Base-by-base conservation (phyloP, 1,139 yeast genomes). In the Arxiozyma bovina region DNA sequence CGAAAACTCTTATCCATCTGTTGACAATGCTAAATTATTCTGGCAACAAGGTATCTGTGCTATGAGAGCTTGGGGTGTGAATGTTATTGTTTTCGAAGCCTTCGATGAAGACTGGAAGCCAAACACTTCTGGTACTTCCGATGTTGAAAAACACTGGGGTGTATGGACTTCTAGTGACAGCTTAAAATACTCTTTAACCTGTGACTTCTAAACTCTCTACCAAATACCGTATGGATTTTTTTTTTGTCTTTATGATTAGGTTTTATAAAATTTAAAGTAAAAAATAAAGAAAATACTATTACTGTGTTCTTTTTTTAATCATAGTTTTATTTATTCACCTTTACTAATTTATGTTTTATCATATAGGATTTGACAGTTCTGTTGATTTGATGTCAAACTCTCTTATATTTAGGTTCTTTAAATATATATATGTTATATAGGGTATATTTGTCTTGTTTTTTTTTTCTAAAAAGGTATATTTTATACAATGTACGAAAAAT, bases 51-150 rank as follows among this genome's bases (percentile, higher is more conserved):
- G 88, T 61, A 77, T 91, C 64, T 90, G 97, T 75, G 95, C 90
- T 59, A 82, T 90, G 70, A 86, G 96, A 77, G 96, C 84, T 57
- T 89, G 96, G 96, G 97, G 97, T 70, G 76, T 91, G 68, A 88
- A 91, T 72, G 93, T 90, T 54, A 82, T 89, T 70, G 91, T 83
- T 52, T 91, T 91, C 68, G 98, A 91, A 79, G 96, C 96, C 53
- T 85, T 84, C 64, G 98, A 91, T 71, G 98, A 91, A 78, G 80
- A 87, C 59, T 91, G 97, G 96, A 91, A 91, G 78, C 96, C 96
- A 66, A 80, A 81, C 71, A 81, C 95, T 62, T 83, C 93, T 55
- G 96, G 91, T 66, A 83, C 89, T 60, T 75, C 82, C 58, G 91
- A 83, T 68, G 96, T 88, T 63, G 97, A 90, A 77, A 83, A 85